Conservation (phyloP, 2,329 filamentous ascomycete genomes). For the Aaosphaeria pasadenensis region DNA sequence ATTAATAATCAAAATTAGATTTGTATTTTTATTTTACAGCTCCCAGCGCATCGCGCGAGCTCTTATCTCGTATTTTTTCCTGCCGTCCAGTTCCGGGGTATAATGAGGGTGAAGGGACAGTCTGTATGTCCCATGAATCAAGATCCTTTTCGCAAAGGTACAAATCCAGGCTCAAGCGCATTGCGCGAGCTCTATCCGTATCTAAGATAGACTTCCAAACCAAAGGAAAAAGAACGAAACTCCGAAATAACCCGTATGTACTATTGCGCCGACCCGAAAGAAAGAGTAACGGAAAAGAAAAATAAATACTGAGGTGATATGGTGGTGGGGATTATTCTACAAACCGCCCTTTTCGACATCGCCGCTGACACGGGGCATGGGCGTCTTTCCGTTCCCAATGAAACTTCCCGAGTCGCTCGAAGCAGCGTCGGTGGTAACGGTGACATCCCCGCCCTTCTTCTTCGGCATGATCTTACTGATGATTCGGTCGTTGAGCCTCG, state of each 20-base stretch:
- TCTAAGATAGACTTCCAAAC: too few species aligned
- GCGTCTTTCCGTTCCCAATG: conserved; percentile 13
- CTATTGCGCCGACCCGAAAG: background rate
- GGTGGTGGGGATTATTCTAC: background rate
- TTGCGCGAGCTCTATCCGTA: background rate
- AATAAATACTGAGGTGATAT: too few species aligned
- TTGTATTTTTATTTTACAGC: too few species aligned
- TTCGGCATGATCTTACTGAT: conserved; percentile 13
- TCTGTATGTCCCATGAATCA: too few species aligned
- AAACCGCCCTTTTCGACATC: conserved; percentile 16
- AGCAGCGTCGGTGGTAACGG: conserved; percentile 2
- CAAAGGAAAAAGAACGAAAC: background rate
- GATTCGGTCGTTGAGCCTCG: conserved; percentile 9
- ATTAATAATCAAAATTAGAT: too few species aligned
- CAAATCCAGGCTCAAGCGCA: background rate
- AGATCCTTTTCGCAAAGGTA: conserved; percentile 8
- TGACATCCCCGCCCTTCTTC: conserved; percentile 1
- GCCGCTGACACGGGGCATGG: conserved; percentile 5
- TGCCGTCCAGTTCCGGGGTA: too few species aligned
- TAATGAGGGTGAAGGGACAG: too few species aligned
- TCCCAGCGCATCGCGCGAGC: too few species aligned
- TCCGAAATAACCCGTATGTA: background rate
- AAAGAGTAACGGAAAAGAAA: background rate
- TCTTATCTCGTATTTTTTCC: too few species aligned
- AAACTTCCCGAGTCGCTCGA: conserved; percentile 8